phyloP scores from a whole-genome alignment of 257 asterid species.

The Fraxinus anomala region DNA sequence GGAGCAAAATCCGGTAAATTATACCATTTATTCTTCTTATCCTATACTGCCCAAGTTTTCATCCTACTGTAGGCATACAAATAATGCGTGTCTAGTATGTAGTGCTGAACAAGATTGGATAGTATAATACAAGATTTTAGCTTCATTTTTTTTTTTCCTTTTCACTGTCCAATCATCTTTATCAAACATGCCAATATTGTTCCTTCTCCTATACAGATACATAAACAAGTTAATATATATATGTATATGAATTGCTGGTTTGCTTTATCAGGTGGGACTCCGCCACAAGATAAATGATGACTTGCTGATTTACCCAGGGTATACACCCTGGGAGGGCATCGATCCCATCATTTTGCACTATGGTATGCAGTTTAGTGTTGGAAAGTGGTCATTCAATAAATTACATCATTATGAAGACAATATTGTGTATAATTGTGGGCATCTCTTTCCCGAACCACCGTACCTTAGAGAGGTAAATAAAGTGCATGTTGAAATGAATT shows the following conservation, averaged over 20 bases:
- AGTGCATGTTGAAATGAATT: conserved; percentile 3
- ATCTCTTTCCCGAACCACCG: conserved; percentile 38
- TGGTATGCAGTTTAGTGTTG: conserved; percentile 80
- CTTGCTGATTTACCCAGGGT: conserved; percentile 60
- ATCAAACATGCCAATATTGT: not conserved
- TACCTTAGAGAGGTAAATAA: conserved; percentile 87
- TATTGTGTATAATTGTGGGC: conserved; percentile 81
- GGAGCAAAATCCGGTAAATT: conserved; percentile 36
- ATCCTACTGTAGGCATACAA: conserved; percentile 1
- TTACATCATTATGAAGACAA: conserved; percentile 73
- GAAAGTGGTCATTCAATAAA: conserved; percentile 94
- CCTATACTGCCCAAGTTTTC: not conserved
- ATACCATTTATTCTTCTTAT: not conserved
- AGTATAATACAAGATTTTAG: not conserved
- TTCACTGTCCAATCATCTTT: not conserved
- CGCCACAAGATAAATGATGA: conserved; percentile 71
- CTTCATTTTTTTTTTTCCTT: not conserved
- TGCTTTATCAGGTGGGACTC: conserved; percentile 79
- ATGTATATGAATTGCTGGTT: conserved; percentile 25
- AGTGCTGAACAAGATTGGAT: not conserved
- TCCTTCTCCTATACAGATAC: conserved; percentile 2
- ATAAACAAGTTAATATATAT: not conserved
- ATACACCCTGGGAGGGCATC: conserved; percentile 70
- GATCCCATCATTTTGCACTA: conserved; percentile 95
- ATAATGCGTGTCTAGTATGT: not conserved